Evolutionary conservation across 2,329 filamentous ascomycete species (phyloP).

Genomic region (Escovopsis sp.): DNA sequence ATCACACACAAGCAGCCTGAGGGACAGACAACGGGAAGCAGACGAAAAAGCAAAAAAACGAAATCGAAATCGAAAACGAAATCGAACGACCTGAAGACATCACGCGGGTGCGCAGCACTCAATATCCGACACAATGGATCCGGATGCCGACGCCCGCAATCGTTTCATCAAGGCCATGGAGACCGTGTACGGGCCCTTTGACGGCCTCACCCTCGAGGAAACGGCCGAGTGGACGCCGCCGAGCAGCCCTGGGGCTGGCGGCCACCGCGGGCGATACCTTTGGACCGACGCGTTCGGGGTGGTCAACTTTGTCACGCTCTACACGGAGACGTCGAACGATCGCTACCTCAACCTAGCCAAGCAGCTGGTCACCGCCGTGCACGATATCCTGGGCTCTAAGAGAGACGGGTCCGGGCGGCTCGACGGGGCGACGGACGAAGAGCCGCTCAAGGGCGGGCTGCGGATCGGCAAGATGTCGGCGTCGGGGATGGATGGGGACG

Average conservation of each 20-base stretch:
- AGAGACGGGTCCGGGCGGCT: slow-evolving; percentile 32
- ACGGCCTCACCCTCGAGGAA: slow-evolving; percentile 9
- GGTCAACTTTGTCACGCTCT: slow-evolving; percentile 41
- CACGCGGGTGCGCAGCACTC: no score
- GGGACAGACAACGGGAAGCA: no score
- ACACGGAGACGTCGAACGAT: slow-evolving; percentile 20
- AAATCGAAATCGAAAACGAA: no score
- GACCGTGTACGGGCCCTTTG: slow-evolving; percentile 22
- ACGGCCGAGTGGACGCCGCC: slow-evolving; percentile 31
- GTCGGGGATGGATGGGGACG: slow-evolving; percentile 36
- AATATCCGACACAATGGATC: no score
- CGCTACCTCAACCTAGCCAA: slow-evolving; percentile 34
- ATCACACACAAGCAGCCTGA: no score
- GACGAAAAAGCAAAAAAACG: no score
- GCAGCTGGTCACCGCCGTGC: slow-evolving; percentile 34
- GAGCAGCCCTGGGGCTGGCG: slow-evolving; percentile 28
- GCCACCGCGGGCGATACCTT: slow-evolving; percentile 42
- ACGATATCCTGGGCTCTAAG: slow-evolving; percentile 36
- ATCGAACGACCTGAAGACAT: no score
- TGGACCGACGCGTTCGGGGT: slow-evolving; percentile 49
- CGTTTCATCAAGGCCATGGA: slow-evolving; percentile 24
- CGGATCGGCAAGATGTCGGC: slow-evolving; percentile 41
- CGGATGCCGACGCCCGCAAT: not conserved
- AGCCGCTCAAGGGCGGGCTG: slow-evolving; percentile 39
- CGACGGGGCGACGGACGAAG: slow-evolving; percentile 33